Evolutionary conservation across 345 rosid species (phyloP).

Genomic region (Carallia brachiata): DNA sequence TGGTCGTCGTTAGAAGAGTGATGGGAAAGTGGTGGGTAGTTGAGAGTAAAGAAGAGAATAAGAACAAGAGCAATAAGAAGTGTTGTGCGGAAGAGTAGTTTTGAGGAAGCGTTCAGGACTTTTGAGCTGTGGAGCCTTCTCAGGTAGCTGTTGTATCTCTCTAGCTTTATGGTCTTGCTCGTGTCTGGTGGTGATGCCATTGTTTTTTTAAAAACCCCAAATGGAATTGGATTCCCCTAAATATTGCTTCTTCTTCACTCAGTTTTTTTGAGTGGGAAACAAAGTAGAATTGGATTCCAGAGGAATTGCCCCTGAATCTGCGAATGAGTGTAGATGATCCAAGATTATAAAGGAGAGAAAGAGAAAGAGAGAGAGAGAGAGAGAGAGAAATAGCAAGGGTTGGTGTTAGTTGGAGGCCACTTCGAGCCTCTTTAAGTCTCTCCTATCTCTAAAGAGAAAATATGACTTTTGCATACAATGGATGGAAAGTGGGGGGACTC

Average conservation of each 20-base stretch:
- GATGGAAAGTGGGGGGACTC: neutral
- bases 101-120: constrained; percentile 75
- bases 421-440: constrained; percentile 10
- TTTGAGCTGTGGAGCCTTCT: constrained; percentile 70
- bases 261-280: neutral
- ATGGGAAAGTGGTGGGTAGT: constrained; percentile 74
- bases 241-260: neutral
- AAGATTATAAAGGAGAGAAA: neutral
- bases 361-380: too few relatives aligned
- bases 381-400: neutral
- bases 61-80: constrained; percentile 77
- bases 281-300: neutral
- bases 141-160: constrained; percentile 86
- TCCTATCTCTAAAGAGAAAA: neutral
- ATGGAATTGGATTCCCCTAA: too few relatives aligned
- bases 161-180: constrained; percentile 82
- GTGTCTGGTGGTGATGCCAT: constrained; percentile 76
- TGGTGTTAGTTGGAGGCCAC: constrained; percentile 57
- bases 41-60: constrained; percentile 68
- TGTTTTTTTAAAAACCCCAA: neutral
- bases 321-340: too few relatives aligned
- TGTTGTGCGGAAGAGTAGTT: constrained; percentile 74
- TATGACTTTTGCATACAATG: neutral
- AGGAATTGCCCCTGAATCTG: too few relatives aligned
- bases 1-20: constrained; percentile 22